Conservation (phyloP, 2,329 filamentous ascomycete genomes). For the Fragosphaeria purpurea region DNA sequence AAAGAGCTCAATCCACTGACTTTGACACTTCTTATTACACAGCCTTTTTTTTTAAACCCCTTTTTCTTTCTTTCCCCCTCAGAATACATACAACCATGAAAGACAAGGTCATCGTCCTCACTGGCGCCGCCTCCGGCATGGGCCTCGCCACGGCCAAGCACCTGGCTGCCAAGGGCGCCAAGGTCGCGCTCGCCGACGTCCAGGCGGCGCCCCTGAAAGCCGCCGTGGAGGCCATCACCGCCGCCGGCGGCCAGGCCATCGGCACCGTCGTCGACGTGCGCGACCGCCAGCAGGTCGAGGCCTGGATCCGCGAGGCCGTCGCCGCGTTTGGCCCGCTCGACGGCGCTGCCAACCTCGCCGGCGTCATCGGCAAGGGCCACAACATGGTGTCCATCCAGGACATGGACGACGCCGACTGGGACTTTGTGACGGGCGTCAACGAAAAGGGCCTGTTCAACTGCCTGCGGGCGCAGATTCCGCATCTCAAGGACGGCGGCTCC, state of each 20-base stretch:
- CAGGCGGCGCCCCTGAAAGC: slow-evolving; percentile 22
- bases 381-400: slow-evolving; percentile 29
- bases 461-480: slow-evolving; percentile 21
- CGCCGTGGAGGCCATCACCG: slow-evolving; percentile 1
- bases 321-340: slow-evolving; percentile 33
- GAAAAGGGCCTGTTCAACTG: slow-evolving; percentile 41
- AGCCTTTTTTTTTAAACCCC: too few relatives aligned
- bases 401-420: slow-evolving; percentile 20
- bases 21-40: too few relatives aligned
- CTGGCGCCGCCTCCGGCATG: slow-evolving; percentile 35
- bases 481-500: slow-evolving; percentile 23
- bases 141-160: slow-evolving; percentile 33
- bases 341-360: slow-evolving; percentile 45
- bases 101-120: slow-evolving; percentile 34
- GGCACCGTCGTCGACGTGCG: slow-evolving; percentile 1
- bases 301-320: slow-evolving; percentile 1
- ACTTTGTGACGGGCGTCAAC: slow-evolving; percentile 26
- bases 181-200: slow-evolving; percentile 35
- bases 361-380: slow-evolving; percentile 35
- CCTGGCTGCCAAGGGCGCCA: slow-evolving; percentile 30
- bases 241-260: neutral
- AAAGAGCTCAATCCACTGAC: too few relatives aligned
- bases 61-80: too few relatives aligned
- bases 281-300: slow-evolving; percentile 2
- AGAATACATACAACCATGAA: neutral